Evolutionary conservation across 129 eudicot genomes (phyloP).

Genomic region (Lactuca sativa): DNA sequence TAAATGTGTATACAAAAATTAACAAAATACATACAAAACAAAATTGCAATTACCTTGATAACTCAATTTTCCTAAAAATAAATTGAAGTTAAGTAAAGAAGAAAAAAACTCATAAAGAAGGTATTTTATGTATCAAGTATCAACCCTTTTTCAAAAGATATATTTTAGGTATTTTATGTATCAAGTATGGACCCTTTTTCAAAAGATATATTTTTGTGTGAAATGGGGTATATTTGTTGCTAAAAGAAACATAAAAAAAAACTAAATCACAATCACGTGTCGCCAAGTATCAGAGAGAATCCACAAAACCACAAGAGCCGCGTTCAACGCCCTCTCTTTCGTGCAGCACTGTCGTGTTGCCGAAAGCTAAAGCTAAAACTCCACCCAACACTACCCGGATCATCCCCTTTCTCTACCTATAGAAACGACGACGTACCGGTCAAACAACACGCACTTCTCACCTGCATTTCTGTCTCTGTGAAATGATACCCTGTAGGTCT

Average conservation of each 20-base stretch:
- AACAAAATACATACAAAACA: no score
- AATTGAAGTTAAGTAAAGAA: no score
- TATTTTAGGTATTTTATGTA: no score
- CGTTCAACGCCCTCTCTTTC: conserved; percentile 23
- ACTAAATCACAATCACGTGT: conserved; percentile 25
- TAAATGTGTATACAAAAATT: no score
- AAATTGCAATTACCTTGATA: no score
- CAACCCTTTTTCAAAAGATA: no score
- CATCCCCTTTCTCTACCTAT: neutral
- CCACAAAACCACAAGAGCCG: conserved; percentile 21
- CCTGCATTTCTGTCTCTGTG: conserved; percentile 19
- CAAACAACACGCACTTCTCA: conserved; percentile 22
- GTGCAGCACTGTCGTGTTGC: conserved; percentile 23
- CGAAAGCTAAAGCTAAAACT: conserved; percentile 28
- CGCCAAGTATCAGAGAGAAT: conserved; percentile 21
- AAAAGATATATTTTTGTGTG: no score
- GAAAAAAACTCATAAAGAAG: no score
- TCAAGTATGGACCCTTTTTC: no score
- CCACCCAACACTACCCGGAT: conserved; percentile 29
- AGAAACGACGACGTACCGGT: conserved; percentile 43
- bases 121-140: no score
- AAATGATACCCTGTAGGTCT: conserved; percentile 2
- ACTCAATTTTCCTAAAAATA: no score
- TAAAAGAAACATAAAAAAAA: conserved; percentile 9
- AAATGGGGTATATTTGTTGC: neutral